Conservation (phyloP, 192 early-diverging fungal genomes). For the Radiomyces spectabilis region DNA sequence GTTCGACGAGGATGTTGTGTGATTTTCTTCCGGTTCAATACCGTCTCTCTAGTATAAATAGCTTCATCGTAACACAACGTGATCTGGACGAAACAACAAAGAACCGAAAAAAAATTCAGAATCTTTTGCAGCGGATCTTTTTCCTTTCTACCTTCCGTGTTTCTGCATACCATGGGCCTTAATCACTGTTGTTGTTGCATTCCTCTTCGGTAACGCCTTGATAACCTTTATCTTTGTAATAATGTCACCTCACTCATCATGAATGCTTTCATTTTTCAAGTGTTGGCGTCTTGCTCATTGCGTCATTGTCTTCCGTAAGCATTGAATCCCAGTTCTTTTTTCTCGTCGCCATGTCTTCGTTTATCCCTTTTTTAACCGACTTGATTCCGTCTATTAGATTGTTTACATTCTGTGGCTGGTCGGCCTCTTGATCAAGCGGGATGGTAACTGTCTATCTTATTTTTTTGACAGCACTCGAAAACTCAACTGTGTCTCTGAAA, state of each 20-base stretch:
- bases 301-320: slow-evolving; percentile 9
- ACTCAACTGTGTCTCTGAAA: too few relatives aligned
- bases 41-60: too few relatives aligned
- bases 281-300: slow-evolving; percentile 18
- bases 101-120: not conserved
- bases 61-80: too few relatives aligned
- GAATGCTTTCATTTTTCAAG: too few relatives aligned
- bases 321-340: not conserved
- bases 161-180: slow-evolving; percentile 3
- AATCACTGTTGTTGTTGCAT: slow-evolving; percentile 17
- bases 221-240: not conserved
- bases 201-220: slow-evolving; percentile 7
- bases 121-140: not conserved
- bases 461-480: not conserved
- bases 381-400: not conserved
- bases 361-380: not conserved
- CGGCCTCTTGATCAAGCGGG: not conserved
- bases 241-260: too few relatives aligned
- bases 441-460: not conserved
- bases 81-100: not conserved
- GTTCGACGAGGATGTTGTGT: too few relatives aligned
- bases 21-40: too few relatives aligned
- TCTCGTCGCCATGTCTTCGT: not conserved
- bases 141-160: not conserved
- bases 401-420: not conserved